Evolutionary conservation across 257 asterid species (phyloP).

Genomic region (Ophiorrhiza pumila): DNA sequence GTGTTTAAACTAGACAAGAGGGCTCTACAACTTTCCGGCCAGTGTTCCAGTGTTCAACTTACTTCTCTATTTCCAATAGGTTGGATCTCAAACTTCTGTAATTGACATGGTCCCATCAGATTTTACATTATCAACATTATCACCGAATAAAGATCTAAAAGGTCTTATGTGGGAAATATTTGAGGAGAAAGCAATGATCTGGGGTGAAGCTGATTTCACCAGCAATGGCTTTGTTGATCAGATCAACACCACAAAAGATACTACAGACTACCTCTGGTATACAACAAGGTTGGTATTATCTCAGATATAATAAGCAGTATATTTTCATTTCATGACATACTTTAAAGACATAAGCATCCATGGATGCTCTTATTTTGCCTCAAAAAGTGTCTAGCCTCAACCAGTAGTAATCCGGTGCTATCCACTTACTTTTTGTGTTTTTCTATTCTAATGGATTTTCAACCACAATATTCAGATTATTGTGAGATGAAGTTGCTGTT

Average conservation of each 20-base stretch:
- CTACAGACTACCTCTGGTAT: conserved; percentile 93
- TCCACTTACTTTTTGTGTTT: background rate
- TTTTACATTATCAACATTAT: conserved; percentile 43
- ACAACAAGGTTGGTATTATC: conserved; percentile 58
- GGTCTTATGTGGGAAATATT: conserved; percentile 73
- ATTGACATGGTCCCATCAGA: conserved; percentile 73
- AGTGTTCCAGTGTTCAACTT: conserved; percentile 16
- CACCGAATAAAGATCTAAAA: conserved; percentile 46
- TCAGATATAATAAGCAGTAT: background rate
- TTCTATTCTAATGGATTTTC: background rate
- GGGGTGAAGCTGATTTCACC: conserved; percentile 75
- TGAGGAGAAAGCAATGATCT: conserved; percentile 61
- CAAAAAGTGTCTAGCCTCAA: background rate
- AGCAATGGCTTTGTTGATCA: conserved; percentile 68
- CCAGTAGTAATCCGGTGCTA: background rate
- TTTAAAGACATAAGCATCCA: background rate
- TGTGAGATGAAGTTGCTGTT: background rate
- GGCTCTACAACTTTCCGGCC: background rate
- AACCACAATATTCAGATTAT: background rate
- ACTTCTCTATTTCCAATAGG: conserved; percentile 36
- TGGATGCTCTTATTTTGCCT: background rate
- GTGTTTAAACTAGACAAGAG: background rate
- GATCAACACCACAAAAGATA: conserved; percentile 80
- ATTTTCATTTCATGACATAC: background rate
- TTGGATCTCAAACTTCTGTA: conserved; percentile 61